Base-by-base conservation (phyloP, 805 yeast genomes). In the Wickerhamomyces queroliae region DNA sequence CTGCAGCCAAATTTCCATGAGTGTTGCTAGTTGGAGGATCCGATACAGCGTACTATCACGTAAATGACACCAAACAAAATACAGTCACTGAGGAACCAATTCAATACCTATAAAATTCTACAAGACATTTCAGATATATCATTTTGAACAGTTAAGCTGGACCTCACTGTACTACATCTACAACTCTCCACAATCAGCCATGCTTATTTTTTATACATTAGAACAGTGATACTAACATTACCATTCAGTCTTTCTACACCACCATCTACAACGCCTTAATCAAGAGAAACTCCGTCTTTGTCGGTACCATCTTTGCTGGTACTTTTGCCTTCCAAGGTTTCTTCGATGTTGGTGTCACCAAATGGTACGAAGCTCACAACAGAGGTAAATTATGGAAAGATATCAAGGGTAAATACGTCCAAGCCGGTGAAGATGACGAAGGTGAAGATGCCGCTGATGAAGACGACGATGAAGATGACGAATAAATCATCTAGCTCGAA, bases 241-340 rank as follows among this genome's bases (percentile, higher is more conserved):
- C n/a, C 11, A 37, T 7, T 5, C 43, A 59, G 68, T 53, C 69
- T 43, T 53, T 63, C 51, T 57, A 65, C 52, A 59, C 83, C 33
- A 61, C 76, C 34, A 56, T 80, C 45, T 79, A 76, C 76, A 81
- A 79, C 75, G 64, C 72, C 27, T 54, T 83, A 41, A 81, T 86
- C 76, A 87, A 87, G 77, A 86, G 96, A 76, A 90, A 91, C 79
- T 77, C 97, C 35, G 72, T 83, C 47, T 87, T 75, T 66, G 95
- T 90, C 46, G 86, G 87, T 49, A 71, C 93, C 46, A 72, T 90
- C 45, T 83, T 90, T 53, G 83, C 79, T 37, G 79, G 85, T 55
- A 89, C 97, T 35, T 90, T 90, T 59, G 78, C 80, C 47, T 88
- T 89, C 76, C 91, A 87, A 70, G 81, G 80, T 37, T 71, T 72